Conservation (phyloP, 257 asterid species). For the Avicennia marina region DNA sequence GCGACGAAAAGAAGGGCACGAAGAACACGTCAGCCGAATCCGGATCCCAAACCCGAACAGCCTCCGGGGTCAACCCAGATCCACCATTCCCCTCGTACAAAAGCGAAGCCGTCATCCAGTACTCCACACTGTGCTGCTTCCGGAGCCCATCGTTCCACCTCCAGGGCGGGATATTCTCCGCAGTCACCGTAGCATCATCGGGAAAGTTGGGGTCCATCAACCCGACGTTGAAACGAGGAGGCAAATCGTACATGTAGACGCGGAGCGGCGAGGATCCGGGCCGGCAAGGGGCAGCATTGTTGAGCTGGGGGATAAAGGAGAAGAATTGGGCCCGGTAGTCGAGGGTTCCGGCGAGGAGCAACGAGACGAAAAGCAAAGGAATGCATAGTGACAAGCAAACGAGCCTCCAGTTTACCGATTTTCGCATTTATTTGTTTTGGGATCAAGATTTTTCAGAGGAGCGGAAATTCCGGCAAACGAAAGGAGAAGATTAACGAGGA, state of each 20-base stretch:
- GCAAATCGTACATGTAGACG: conserved; percentile 54
- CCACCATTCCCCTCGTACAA: conserved; percentile 21
- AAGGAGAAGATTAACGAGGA: not conserved
- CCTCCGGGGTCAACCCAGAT: conserved; percentile 33
- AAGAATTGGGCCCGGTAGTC: conserved; percentile 31
- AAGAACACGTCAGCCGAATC: conserved; percentile 67
- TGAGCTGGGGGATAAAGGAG: conserved; percentile 41
- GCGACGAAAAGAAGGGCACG: conserved; percentile 85
- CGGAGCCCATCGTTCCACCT: conserved; percentile 44
- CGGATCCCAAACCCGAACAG: conserved; percentile 79
- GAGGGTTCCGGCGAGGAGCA: conserved; percentile 38
- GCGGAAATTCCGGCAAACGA: not conserved
- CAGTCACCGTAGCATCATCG: conserved; percentile 25
- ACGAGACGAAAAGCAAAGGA: conserved; percentile 30
- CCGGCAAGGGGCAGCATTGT: conserved; percentile 24
- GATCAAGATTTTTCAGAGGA: no score
- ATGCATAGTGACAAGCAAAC: conserved; percentile 35
- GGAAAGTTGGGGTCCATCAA: conserved; percentile 39
- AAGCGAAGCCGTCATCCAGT: conserved; percentile 62
- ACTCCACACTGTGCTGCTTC: conserved; percentile 52
- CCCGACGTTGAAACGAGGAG: conserved; percentile 46
- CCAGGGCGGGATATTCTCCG: conserved; percentile 43
- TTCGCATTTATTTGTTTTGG: conserved; percentile 27
- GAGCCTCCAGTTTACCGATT: conserved; percentile 28
- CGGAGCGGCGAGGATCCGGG: conserved; percentile 35